A percentile compares a stretch with the other conserved stretches of the same genome.
Conservation (phyloP, 2,329 filamentous ascomycete species). For the Fusarium sp. region DNA sequence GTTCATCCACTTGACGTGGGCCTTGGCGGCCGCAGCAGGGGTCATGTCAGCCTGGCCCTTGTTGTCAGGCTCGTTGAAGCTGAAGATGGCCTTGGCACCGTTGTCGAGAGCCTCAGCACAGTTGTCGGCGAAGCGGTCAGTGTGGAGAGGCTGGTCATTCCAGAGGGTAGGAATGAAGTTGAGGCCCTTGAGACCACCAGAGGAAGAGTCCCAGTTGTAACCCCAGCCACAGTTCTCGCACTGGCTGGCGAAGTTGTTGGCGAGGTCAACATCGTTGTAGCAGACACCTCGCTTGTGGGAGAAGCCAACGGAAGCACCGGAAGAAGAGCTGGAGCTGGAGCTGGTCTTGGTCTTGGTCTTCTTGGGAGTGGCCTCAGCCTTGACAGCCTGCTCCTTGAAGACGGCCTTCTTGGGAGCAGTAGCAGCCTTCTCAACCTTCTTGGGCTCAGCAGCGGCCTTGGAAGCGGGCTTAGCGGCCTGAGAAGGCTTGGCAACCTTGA, state of each 20-base stretch:
- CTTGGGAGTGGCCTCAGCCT: constrained; percentile 16
- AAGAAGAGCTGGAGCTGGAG: constrained; percentile 8
- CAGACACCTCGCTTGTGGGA: constrained; percentile 73
- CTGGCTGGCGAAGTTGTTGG: constrained; percentile 60
- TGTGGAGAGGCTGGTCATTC: constrained; percentile 60
- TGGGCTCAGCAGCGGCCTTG: constrained; percentile 11
- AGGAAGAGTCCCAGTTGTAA: constrained; percentile 75
- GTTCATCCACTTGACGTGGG: constrained; percentile 68
- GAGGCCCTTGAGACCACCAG: constrained; percentile 59
- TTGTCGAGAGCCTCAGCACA: constrained; percentile 64
- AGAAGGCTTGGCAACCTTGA: constrained; percentile 44
- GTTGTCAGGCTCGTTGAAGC: constrained; percentile 80
- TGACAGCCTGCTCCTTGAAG: constrained; percentile 12
- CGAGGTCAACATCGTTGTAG: constrained; percentile 71
- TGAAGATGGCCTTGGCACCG: constrained; percentile 70
- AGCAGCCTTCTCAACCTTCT: constrained; percentile 10
- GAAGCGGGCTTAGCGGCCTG: constrained; percentile 23
- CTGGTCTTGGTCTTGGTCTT: constrained; percentile 15
- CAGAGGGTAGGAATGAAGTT: constrained; percentile 78
- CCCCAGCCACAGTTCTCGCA: constrained; percentile 66
- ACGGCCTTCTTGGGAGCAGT: constrained; percentile 22
- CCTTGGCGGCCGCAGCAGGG: constrained; percentile 63
- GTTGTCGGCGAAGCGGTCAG: constrained; percentile 62
- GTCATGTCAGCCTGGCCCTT: constrained; percentile 69
- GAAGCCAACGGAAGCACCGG: constrained; percentile 40